phyloP scores from a whole-genome alignment of 192 early-diverging fungal genomes.

The Powellomyces hirtus region DNA sequence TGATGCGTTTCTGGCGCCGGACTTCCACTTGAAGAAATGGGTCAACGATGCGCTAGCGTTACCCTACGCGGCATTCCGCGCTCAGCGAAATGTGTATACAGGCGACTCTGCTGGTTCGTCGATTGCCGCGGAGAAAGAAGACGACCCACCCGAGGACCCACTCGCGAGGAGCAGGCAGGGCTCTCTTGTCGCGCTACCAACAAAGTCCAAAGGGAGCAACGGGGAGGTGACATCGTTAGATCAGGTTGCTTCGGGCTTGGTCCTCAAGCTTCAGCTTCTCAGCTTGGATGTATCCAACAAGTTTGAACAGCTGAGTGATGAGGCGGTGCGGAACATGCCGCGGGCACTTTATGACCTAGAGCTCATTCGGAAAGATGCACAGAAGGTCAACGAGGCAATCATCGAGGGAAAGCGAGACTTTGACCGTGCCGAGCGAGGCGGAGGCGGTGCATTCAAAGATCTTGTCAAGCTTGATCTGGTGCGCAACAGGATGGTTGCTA shows the following conservation, averaged over 20 bases:
- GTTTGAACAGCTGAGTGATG: slow-evolving; percentile 53
- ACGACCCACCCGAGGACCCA: not conserved
- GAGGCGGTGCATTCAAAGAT: slow-evolving; percentile 52
- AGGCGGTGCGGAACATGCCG: slow-evolving; percentile 59
- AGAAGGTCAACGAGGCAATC: slow-evolving; percentile 44
- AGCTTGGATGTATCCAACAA: slow-evolving; percentile 55
- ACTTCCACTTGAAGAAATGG: slow-evolving; percentile 68
- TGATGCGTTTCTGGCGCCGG: slow-evolving; percentile 25
- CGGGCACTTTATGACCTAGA: slow-evolving; percentile 62
- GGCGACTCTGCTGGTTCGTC: not conserved
- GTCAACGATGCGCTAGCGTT: slow-evolving; percentile 52
- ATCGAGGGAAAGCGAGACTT: slow-evolving; percentile 43
- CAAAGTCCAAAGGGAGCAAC: not conserved
- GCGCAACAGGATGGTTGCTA: slow-evolving; percentile 65
- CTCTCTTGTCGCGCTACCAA: slow-evolving; percentile 7
- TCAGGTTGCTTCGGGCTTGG: slow-evolving; percentile 50
- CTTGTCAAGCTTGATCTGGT: slow-evolving; percentile 64
- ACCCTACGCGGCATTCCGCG: not conserved
- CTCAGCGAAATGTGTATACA: not conserved
- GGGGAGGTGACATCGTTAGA: slow-evolving; percentile 26
- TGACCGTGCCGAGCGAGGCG: slow-evolving; percentile 41
- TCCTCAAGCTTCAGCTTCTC: slow-evolving; percentile 58
- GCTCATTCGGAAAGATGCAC: slow-evolving; percentile 52
- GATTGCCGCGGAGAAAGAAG: not conserved
- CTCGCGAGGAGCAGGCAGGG: slow-evolving; percentile 23